A percentile compares a stretch with the other conserved stretches of the same genome.
Evolutionary conservation across 1,139 yeast genomes (phyloP).

Genomic region (Hansenula sp.): DNA sequence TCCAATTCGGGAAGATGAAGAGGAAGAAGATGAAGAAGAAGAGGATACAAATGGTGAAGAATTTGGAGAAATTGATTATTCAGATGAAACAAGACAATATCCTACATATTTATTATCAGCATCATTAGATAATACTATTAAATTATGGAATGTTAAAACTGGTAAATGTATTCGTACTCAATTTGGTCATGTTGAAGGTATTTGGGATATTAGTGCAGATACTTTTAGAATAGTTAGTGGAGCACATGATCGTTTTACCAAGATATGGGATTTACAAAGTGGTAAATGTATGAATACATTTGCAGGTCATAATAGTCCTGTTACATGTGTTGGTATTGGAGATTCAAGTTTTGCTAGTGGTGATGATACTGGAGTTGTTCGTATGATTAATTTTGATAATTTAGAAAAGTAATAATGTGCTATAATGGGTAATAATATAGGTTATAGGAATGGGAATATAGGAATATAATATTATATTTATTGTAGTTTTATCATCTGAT

Average conservation of each 20-base stretch:
- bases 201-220: conserved; percentile 95
- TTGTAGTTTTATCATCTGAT: too few relatives aligned
- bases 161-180: conserved; percentile 90
- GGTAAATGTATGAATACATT: conserved; percentile 94
- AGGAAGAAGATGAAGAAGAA: conserved; percentile 7
- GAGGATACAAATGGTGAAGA: conserved; percentile 18
- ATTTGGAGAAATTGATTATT: conserved; percentile 19
- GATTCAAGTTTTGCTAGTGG: conserved; percentile 91
- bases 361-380: conserved; percentile 79
- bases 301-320: conserved; percentile 67
- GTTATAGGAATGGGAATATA: too few relatives aligned
- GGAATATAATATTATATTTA: too few relatives aligned
- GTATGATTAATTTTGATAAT: conserved; percentile 72
- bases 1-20: conserved; percentile 5
- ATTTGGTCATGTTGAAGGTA: conserved; percentile 97
- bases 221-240: conserved; percentile 92
- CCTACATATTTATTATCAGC: conserved; percentile 87
- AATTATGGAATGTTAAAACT: conserved; percentile 83
- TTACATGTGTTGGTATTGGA: conserved; percentile 83
- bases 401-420: conserved; percentile 2
- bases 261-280: conserved; percentile 93
- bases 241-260: conserved; percentile 84
- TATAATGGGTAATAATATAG: too few relatives aligned
- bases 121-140: conserved; percentile 89
- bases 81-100: conserved; percentile 28